Evolutionary conservation across 192 early-diverging fungal species (phyloP).

Genomic region (Podila epicladia): DNA sequence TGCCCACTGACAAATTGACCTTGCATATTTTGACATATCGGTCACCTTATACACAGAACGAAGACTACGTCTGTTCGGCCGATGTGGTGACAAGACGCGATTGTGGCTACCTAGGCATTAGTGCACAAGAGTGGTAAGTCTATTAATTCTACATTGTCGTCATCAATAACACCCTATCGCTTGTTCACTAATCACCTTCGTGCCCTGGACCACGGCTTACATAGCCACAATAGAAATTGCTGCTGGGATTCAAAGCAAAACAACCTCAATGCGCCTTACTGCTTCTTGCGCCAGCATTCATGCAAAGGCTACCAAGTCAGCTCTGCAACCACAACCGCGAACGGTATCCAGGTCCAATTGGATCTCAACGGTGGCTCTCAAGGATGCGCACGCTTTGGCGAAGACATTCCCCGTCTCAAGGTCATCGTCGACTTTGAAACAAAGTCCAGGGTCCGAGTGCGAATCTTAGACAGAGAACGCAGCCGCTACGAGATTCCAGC

Average conservation of each 20-base stretch:
- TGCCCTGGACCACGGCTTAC: not conserved
- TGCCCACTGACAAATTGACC: not conserved
- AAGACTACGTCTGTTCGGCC: slow-evolving; percentile 25
- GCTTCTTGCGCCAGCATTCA: slow-evolving; percentile 32
- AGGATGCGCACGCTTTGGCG: slow-evolving; percentile 51
- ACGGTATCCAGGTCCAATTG: slow-evolving; percentile 10
- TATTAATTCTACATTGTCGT: not conserved
- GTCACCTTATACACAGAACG: slow-evolving; percentile 2
- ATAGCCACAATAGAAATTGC: slow-evolving; percentile 26
- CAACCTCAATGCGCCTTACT: slow-evolving; percentile 34
- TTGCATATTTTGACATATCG: not conserved
- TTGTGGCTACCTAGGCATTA: slow-evolving; percentile 38
- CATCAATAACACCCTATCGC: not conserved
- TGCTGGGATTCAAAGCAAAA: slow-evolving; percentile 38
- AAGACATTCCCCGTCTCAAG: slow-evolving; percentile 50
- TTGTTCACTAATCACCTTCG: not conserved
- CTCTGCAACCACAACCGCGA: slow-evolving; percentile 8
- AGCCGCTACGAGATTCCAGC: slow-evolving; percentile 57
- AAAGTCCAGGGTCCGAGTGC: slow-evolving; percentile 59
- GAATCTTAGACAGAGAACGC: slow-evolving; percentile 48
- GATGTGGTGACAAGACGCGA: slow-evolving; percentile 31
- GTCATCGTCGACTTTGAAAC: slow-evolving; percentile 65
- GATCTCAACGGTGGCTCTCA: not conserved
- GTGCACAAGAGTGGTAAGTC: not conserved
- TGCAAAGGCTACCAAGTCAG: slow-evolving; percentile 39